These are phyloP conservation scores for Pyrrhoderma lamaoense DNA, from an alignment of 1,284 basidiomycete genomes.

Conservation along the genomic window DNA sequence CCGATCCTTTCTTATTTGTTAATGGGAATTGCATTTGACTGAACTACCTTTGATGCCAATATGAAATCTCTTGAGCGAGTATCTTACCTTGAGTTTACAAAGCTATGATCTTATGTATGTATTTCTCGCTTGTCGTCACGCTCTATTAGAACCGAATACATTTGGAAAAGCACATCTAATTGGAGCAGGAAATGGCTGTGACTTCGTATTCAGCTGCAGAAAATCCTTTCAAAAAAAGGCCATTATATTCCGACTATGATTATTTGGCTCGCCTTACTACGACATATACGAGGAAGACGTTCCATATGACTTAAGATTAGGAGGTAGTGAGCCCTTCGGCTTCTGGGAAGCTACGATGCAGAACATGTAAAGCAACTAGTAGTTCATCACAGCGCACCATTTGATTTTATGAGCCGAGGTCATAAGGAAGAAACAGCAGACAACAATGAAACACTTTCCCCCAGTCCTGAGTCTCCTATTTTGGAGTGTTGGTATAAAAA, in stretches of 20 bases:
- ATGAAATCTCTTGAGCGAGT: conserved; percentile 14
- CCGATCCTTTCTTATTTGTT: too few relatives aligned
- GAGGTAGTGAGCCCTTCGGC: conserved; percentile 21
- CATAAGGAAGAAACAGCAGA: too few relatives aligned
- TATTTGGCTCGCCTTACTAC: too few relatives aligned
- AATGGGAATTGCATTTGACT: too few relatives aligned
- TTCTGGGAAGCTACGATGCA: too few relatives aligned
- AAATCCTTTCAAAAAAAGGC: too few relatives aligned
- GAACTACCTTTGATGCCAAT: too few relatives aligned
- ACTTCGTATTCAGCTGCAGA: conserved; percentile 10
- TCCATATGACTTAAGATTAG: conserved; percentile 12
- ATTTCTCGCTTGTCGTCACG: conserved; percentile 31
- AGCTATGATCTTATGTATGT: conserved; percentile 23
- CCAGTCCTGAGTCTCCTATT: too few relatives aligned
- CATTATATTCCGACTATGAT: too few relatives aligned
- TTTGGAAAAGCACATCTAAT: conserved; percentile 20
- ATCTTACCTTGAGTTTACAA: conserved; percentile 30
- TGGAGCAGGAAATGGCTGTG: conserved; percentile 5
- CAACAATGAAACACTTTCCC: too few relatives aligned
- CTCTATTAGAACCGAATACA: conserved; percentile 41
- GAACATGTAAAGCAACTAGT: too few relatives aligned
- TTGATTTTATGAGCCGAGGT: conserved; percentile 18
- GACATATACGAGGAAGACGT: neutral
- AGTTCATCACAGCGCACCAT: conserved; percentile 33
- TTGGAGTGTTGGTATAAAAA: too few relatives aligned